Base-by-base conservation (phyloP, 2,329 filamentous ascomycete species). In the Coleophoma eucalyptorum region DNA sequence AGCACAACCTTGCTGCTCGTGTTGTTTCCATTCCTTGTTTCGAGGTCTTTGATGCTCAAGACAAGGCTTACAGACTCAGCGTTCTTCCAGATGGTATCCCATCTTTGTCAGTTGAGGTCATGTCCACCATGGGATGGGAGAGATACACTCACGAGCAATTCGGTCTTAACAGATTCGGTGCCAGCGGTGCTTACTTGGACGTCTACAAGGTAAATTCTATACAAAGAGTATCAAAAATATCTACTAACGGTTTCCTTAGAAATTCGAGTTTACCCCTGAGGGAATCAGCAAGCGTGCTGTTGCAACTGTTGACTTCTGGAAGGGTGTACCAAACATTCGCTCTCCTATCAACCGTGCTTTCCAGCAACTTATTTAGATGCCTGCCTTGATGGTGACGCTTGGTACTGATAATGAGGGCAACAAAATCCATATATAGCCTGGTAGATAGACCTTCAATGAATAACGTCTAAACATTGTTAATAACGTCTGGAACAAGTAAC, bases 91-190 rank as follows among this genome's bases (percentile, higher is more conserved):
- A 97, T 70, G 92, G 92, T 61, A 93, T 97, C 69, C 93, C 94
- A 61, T 84, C 91, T 56, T 73, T 99, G 73, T 95, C 89, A 50
- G 89, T 99, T 62, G 94, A 99, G 81, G 92, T 91, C 71, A 95
- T 96, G 89, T 88, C 83, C 73, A 99, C 94, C 62, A 86, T 97
- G 75, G 94, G 94, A 63, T 99, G 94, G 94, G 92, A 97, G 83
- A 89, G 93, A 74, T 99, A 97, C 79, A 89, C 91, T 53, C 93
- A 99, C 77, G 94, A 99, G 84, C 94, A 99, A 79, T 99, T 99
- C 67, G 94, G 94, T 71, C 85, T 99, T 62, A 99, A 99, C 87
- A 85, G 94, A 71, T 99, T 99, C 74, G 94, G 94, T 84, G 93
- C 93, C 62, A 96, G 90, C 50, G 94, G 93, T 66, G 87, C 93